Evolutionary conservation across 176 grass and related monocot genomes (phyloP), one percentile per base, ranked within the genome.

Genomic region (Oryza rufipogon): DNA sequence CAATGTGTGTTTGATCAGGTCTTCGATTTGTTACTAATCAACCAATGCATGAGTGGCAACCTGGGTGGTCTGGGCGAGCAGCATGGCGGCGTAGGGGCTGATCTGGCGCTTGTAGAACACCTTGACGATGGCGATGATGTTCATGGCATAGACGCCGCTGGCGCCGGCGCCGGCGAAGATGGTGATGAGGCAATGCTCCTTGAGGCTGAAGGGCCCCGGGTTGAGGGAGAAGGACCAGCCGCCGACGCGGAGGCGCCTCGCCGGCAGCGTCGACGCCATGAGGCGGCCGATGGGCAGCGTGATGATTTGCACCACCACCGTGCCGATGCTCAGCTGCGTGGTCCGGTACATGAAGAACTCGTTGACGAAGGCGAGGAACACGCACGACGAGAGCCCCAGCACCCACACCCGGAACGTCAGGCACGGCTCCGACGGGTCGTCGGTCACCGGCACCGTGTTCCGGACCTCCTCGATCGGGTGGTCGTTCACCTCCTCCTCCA

Each of bases 301-400:
- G 23, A 77, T 87, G 68, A 94, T 88, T 90, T 94, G 86, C 49
- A 91, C 92, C 45, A 88, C 70, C 76, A 92, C 76, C 2, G 94
- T 74, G 56, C 90, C 80, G 86, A 97, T 76, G 73, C 54, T 39
- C 16, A 97, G 92, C 83, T 91, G 94, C 73, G 84, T 90, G 13
- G 83, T 68, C 36, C 94, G 80, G 86, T 97, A 97, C 63, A 33
- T 65, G 83, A 97, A 97, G 90, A 97, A 97, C 92, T 97, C 90
- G 80, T 97, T 97, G 60, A 94, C 66, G 81, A 94, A 94, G 69
- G 92, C 77, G 3, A 97, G 92, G 11, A 92, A 13, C 26, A 87
- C 20, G 86, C 93, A 94, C 20, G 91, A 97, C 3, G 76, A 66
- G 67, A 91, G 42, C 11, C 94, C 92, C 5, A 97, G 86, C 14